Conservation (phyloP, 139 green algal species). For the Chlorella sorokiniana region DNA sequence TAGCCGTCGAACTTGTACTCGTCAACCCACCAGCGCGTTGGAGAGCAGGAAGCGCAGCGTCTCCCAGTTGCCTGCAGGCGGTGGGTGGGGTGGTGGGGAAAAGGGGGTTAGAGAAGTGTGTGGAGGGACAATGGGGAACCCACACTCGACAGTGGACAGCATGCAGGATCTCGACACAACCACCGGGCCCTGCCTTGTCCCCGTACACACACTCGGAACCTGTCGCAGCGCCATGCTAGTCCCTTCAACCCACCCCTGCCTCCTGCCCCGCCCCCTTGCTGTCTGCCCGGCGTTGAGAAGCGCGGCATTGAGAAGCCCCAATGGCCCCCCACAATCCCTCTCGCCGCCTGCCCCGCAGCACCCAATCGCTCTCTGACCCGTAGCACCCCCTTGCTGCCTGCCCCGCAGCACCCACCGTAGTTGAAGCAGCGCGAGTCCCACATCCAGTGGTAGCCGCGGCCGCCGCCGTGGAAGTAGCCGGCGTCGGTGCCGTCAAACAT, state of each 20-base stretch:
- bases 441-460: constrained; percentile 94
- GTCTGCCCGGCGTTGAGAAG: too few relatives aligned
- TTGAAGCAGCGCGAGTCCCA: constrained; percentile 99
- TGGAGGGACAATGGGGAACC: neutral
- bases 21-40: constrained; percentile 94
- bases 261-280: too few relatives aligned
- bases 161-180: too few relatives aligned
- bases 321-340: constrained; percentile 24
- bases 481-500: constrained; percentile 96
- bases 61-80: constrained; percentile 86
- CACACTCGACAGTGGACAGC: too few relatives aligned
- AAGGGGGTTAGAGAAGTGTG: neutral
- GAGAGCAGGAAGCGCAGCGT: constrained; percentile 89
- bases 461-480: constrained; percentile 92
- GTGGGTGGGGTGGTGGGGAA: neutral
- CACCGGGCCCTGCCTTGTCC: too few relatives aligned
- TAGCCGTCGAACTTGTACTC: constrained; percentile 97
- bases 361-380: neutral
- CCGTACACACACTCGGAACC: too few relatives aligned
- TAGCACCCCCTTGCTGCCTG: neutral
- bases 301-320: too few relatives aligned
- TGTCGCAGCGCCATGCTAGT: too few relatives aligned
- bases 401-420: constrained; percentile 72
- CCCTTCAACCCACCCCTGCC: too few relatives aligned
- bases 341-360: neutral